A percentile compares a stretch with the other conserved stretches of the same genome.
Evolutionary conservation across 140 eudicot species (phyloP).

Genomic region (Stevia rebaudiana): DNA sequence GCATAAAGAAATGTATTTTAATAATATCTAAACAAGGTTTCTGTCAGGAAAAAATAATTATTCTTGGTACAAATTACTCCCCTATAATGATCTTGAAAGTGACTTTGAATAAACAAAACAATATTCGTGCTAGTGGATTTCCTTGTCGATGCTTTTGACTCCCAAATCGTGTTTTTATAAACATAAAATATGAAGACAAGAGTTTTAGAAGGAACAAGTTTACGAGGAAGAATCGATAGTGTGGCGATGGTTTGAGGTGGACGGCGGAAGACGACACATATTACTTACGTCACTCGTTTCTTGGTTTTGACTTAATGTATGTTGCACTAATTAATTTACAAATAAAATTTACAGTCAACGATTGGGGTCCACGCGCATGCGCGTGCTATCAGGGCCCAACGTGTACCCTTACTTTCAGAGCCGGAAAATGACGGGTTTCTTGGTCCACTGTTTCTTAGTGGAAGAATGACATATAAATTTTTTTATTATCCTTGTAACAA

Average conservation of each 20-base stretch:
- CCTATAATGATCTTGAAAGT: not conserved
- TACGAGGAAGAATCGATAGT: not conserved
- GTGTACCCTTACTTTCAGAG: slow-evolving; percentile 20
- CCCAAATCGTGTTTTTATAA: not conserved
- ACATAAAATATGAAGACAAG: not conserved
- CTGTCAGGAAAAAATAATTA: too few relatives aligned
- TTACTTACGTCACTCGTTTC: slow-evolving; percentile 5
- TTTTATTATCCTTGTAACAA: too few relatives aligned
- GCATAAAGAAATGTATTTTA: too few relatives aligned
- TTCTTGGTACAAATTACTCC: too few relatives aligned
- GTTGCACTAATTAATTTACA: too few relatives aligned
- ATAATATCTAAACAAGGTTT: too few relatives aligned
- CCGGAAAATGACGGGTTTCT: slow-evolving; percentile 11
- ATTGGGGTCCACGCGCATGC: slow-evolving; percentile 13
- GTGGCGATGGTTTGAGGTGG: slow-evolving; percentile 8
- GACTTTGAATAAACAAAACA: slow-evolving; percentile 7
- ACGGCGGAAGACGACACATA: slow-evolving; percentile 4
- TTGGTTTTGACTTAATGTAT: not conserved
- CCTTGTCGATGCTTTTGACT: slow-evolving; percentile 4
- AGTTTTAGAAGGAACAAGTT: not conserved
- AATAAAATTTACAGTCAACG: slow-evolving; percentile 1
- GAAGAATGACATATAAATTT: not conserved
- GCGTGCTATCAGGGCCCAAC: slow-evolving; percentile 8
- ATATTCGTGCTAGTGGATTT: not conserved
- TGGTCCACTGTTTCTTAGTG: not conserved